Conservation (phyloP, 768 basidiomycete genomes). For the Terana coerulea region DNA sequence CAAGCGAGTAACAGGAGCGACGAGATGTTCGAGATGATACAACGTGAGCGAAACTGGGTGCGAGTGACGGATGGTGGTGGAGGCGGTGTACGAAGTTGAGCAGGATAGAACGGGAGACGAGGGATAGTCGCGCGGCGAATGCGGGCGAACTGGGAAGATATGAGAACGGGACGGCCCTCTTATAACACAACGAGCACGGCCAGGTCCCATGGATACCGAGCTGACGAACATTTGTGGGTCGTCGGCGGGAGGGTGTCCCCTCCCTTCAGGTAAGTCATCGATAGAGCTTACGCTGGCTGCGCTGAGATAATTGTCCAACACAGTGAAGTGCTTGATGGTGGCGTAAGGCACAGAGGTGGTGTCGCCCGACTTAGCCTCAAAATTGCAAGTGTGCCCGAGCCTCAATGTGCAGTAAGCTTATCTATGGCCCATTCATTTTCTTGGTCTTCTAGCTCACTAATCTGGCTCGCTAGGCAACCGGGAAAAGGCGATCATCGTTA, state of each 20-base stretch:
- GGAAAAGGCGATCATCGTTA: constrained; percentile 32
- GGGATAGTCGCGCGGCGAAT: background rate
- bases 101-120: background rate
- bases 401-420: background rate
- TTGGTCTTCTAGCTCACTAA: constrained; percentile 16
- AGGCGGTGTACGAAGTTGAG: background rate
- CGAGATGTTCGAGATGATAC: no score
- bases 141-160: background rate
- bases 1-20: no score
- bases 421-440: background rate
- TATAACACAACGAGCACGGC: background rate
- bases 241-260: background rate
- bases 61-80: background rate
- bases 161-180: background rate
- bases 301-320: background rate
- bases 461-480: constrained; percentile 21
- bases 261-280: constrained; percentile 7
- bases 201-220: background rate
- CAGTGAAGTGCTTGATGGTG: constrained; percentile 14
- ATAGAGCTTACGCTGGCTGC: background rate
- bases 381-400: constrained; percentile 17
- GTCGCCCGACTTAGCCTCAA: constrained; percentile 34
- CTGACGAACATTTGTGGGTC: constrained; percentile 9
- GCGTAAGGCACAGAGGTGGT: constrained; percentile 30
- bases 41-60: background rate